phyloP scores from a whole-genome alignment of 352 stramenopile species.

The Globisporangium ultimum region DNA sequence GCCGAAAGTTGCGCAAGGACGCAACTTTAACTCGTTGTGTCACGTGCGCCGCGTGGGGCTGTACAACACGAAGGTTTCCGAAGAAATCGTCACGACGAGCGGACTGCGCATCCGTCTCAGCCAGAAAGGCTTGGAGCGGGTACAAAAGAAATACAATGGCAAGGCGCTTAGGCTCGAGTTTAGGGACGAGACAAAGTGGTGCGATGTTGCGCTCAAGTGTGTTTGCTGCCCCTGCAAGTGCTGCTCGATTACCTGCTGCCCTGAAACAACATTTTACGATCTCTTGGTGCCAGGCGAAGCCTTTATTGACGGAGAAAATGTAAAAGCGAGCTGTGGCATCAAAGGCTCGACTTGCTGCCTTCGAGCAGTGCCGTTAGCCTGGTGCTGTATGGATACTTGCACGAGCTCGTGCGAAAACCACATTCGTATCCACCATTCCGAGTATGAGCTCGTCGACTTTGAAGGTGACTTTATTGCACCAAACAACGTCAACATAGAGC shows the following conservation, averaged over 20 bases:
- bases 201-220: slow-evolving; percentile 8
- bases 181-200: slow-evolving; percentile 5
- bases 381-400: not conserved
- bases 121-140: slow-evolving; percentile 3
- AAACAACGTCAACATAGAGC: slow-evolving; percentile 8
- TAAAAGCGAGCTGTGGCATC: not conserved
- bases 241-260: not conserved
- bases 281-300: slow-evolving; percentile 6
- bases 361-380: not conserved
- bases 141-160: slow-evolving; percentile 8
- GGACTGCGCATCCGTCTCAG: slow-evolving; percentile 7
- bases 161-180: slow-evolving; percentile 13
- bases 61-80: not conserved
- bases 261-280: slow-evolving; percentile 5
- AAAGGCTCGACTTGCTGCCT: slow-evolving; percentile 6
- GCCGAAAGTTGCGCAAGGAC: slow-evolving; percentile 1
- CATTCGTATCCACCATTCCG: slow-evolving; percentile 7
- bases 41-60: slow-evolving; percentile 4
- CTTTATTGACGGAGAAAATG: slow-evolving; percentile 5
- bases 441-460: slow-evolving; percentile 12
- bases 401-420: slow-evolving; percentile 5
- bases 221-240: slow-evolving; percentile 11
- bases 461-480: slow-evolving; percentile 14
- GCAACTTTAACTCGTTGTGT: slow-evolving; percentile 10
- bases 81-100: slow-evolving; percentile 8